Evolutionary conservation across 768 basidiomycete genomes (phyloP).

Genomic region (Mycena albidolilacea): DNA sequence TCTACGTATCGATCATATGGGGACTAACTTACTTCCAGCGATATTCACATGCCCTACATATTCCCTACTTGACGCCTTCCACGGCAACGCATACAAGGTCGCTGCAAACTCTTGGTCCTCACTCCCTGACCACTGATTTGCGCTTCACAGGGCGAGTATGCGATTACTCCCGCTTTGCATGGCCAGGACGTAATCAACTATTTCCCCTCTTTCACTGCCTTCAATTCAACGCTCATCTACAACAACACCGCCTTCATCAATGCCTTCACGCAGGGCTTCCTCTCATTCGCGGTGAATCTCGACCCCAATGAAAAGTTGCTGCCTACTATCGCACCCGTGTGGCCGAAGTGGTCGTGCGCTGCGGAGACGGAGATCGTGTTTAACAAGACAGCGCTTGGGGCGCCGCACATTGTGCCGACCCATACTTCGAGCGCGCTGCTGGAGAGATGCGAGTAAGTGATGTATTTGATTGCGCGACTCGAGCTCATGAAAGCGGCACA

Average conservation of each 20-base stretch:
- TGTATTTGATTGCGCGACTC: neutral
- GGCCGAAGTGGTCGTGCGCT: slow-evolving; percentile 17
- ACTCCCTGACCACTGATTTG: neutral
- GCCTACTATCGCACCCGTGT: slow-evolving; percentile 32
- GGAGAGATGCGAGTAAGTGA: slow-evolving; percentile 42
- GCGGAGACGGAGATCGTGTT: slow-evolving; percentile 47
- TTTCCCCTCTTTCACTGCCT: neutral
- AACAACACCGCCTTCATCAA: slow-evolving; percentile 43
- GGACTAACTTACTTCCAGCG: neutral
- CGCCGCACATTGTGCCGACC: slow-evolving; percentile 12
- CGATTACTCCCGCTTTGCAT: slow-evolving; percentile 2
- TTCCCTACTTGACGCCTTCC: neutral
- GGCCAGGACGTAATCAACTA: slow-evolving; percentile 5
- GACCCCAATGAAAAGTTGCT: slow-evolving; percentile 43
- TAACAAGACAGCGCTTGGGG: slow-evolving; percentile 32
- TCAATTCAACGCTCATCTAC: neutral
- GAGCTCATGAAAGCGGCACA: neutral
- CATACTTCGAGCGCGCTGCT: slow-evolving; percentile 37
- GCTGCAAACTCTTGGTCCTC: neutral
- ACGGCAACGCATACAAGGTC: slow-evolving; percentile 9
- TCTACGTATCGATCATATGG: neutral
- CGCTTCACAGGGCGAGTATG: slow-evolving; percentile 1
- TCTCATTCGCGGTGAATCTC: slow-evolving; percentile 39
- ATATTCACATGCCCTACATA: slow-evolving; percentile 3
- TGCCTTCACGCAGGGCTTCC: slow-evolving; percentile 46